Evolutionary conservation across 306 rosid species (phyloP), one percentile per base, ranked within the genome.

Genomic region (Carpinus viminea): DNA sequence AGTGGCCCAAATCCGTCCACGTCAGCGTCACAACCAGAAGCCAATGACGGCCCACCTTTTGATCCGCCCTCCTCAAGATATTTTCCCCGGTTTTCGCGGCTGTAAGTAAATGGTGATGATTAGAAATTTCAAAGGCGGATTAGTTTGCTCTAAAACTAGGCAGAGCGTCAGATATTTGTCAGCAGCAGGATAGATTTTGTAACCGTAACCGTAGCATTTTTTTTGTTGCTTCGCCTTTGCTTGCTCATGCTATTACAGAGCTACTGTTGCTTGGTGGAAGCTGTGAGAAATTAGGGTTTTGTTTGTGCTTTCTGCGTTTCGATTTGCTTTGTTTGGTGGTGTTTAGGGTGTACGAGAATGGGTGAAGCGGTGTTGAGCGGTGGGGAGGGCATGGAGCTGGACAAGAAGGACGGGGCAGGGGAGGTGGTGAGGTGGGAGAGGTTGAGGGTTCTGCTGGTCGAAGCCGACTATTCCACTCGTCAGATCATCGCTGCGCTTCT

Each of bases 391-490:
- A 45, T 46, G 81, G 80, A 51, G 52, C 70, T 60, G 76, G 80
- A 52, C 43, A 80, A 81, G 21, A 66, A n/a, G 16, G 84, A 73
- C 51, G 69, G 17, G 50, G 47, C 50, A 1, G 36, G 28, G 16
- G 84, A 85, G 74, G 68, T 74, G 65, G 84, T 88, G 52, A 64
- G 73, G 38, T 83, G 85, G 86, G 88, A 81, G 43, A 83, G 47
- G 53, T 66, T 84, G 1, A 79, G 85, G 43, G 90, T 91, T 16
- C 82, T 93, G 53, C 88, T 90, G 54, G 92, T 93, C 9, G 96
- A 93, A 85, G 75, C 96, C 46, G 98, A 91, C 85, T 91, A 91
- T 77, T 89, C 97, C 31, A 91, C 97, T 48, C 92, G 94, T 38
- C 93, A 88, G 79, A 86, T 93, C 74, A 86, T 93, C 21, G 12